These are phyloP conservation scores for Nakaseomyces kungkrabaensis DNA, from an alignment of 1,139 yeast species.

Conservation along the genomic window DNA sequence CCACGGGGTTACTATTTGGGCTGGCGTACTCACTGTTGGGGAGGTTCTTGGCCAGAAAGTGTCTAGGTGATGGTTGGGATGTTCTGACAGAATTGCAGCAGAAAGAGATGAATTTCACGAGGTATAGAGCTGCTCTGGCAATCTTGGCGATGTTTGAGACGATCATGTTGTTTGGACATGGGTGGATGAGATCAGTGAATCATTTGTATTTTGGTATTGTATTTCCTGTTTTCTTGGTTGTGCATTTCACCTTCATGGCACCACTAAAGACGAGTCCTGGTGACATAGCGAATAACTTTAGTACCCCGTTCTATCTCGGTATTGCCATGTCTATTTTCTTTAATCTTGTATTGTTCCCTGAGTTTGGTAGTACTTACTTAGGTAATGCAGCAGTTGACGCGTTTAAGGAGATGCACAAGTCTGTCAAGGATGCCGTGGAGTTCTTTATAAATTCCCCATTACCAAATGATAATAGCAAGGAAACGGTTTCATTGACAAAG, in stretches of 20 bases:
- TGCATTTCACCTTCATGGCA: constrained; percentile 39
- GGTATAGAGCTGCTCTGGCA: constrained; percentile 34
- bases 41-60: constrained; percentile 34
- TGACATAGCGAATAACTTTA: constrained; percentile 30
- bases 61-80: constrained; percentile 27
- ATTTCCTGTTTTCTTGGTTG: constrained; percentile 38
- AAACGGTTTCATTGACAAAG: constrained; percentile 23
- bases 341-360: constrained; percentile 38
- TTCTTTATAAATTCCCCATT: constrained; percentile 31
- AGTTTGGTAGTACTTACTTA: constrained; percentile 40
- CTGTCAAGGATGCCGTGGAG: constrained; percentile 32
- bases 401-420: constrained; percentile 33
- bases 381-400: constrained; percentile 36
- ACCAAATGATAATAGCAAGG: constrained; percentile 11
- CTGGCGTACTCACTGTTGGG: constrained; percentile 35
- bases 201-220: constrained; percentile 39
- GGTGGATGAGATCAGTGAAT: constrained; percentile 39
- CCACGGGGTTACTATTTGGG: constrained; percentile 36
- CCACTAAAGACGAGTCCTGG: constrained; percentile 28
- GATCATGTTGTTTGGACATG: constrained; percentile 38
- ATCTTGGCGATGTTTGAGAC: constrained; percentile 37
- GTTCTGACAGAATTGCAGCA: constrained; percentile 25
- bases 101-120: constrained; percentile 20
- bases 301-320: constrained; percentile 38
- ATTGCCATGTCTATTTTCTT: constrained; percentile 36